phyloP scores from a whole-genome alignment of 441 rosid species.

The Metrosideros polymorpha region DNA sequence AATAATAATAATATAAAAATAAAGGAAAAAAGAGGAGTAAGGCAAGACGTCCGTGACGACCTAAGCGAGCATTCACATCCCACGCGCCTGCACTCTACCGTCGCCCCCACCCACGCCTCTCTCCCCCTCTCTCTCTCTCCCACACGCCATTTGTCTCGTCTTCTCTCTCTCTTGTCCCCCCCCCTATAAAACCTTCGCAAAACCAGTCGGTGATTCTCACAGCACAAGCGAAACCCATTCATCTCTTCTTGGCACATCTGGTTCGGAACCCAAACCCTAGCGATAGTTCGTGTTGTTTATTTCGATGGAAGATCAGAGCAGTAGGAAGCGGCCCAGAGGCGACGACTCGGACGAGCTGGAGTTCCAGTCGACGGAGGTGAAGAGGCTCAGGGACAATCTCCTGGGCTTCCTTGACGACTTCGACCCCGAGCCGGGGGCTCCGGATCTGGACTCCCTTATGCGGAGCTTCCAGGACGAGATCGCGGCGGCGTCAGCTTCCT shows the following conservation, averaged over 20 bases:
- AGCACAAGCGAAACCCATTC: background rate
- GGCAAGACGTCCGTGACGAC: constrained; percentile 41
- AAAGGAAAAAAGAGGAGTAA: background rate
- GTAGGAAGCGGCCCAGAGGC: constrained; percentile 41
- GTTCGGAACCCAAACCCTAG: background rate
- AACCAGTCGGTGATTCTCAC: constrained; percentile 18
- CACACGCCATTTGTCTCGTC: background rate
- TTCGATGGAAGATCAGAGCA: constrained; percentile 24
- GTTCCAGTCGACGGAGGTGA: constrained; percentile 34
- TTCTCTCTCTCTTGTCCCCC: background rate
- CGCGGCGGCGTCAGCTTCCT: background rate
- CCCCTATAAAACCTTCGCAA: constrained; percentile 36
- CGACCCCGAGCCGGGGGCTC: constrained; percentile 23
- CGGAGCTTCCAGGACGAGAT: constrained; percentile 65
- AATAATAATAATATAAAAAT: background rate
- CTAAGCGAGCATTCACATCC: constrained; percentile 9
- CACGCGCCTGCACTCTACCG: constrained; percentile 31
- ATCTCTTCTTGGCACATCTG: background rate
- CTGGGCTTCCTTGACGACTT: constrained; percentile 42
- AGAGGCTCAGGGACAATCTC: constrained; percentile 54
- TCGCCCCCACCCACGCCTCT: background rate
- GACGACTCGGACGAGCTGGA: constrained; percentile 6
- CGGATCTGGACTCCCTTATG: constrained; percentile 62
- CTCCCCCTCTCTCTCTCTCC: constrained; percentile 8
- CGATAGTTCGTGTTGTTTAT: background rate